phyloP scores from a whole-genome alignment of 1,284 basidiomycete genomes.

The Irpex rosettiformis region DNA sequence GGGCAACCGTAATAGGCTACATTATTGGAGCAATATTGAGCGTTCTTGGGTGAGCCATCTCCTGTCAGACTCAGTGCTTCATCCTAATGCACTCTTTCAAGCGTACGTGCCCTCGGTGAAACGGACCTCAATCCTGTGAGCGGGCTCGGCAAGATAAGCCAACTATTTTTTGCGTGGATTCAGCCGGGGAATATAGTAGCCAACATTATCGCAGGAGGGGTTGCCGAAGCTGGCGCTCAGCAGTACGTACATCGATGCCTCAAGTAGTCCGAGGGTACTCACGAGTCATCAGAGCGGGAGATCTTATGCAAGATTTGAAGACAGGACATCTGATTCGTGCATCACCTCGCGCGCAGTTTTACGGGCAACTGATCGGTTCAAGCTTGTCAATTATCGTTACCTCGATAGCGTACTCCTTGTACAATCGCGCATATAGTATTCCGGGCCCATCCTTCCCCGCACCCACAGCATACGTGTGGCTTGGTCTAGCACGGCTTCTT shows the following conservation, averaged over 20 bases:
- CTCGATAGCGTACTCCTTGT: conserved; percentile 83
- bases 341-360: conserved; percentile 86
- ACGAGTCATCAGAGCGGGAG: conserved; percentile 68
- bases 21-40: conserved; percentile 81
- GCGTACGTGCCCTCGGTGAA: conserved; percentile 88
- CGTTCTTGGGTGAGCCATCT: conserved; percentile 70
- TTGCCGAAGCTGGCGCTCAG: conserved; percentile 94
- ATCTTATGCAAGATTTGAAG: conserved; percentile 98
- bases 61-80: conserved; percentile 1
- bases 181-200: conserved; percentile 95
- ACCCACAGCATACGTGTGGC: conserved; percentile 90
- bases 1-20: conserved; percentile 89
- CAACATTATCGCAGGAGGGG: conserved; percentile 94
- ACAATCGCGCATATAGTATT: conserved; percentile 83
- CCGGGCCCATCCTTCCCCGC: conserved; percentile 91
- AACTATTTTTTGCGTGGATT: conserved; percentile 90
- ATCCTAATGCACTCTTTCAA: conserved; percentile 26
- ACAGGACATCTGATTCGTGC: conserved; percentile 89
- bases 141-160: conserved; percentile 92
- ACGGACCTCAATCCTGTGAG: conserved; percentile 94
- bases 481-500: conserved; percentile 87
- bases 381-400: conserved; percentile 87
- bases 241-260: conserved; percentile 51
- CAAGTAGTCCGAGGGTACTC: conserved; percentile 4
- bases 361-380: conserved; percentile 86